Conservation (phyloP, 2,329 filamentous ascomycete species). For the Fusarium goolgardi region DNA sequence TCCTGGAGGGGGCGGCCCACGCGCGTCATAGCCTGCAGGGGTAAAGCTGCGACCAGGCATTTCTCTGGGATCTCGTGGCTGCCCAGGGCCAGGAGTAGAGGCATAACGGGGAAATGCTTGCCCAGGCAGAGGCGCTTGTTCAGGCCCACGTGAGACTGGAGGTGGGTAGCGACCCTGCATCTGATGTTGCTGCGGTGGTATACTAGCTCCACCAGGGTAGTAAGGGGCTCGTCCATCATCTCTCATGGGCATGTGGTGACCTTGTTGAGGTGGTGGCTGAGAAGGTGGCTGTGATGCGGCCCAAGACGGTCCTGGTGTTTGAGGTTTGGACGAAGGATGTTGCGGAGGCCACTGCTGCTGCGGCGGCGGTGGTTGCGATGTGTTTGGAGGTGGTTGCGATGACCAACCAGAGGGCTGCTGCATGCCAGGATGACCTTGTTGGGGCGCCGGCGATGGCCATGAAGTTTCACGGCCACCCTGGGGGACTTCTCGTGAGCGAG, state of each 20-base stretch:
- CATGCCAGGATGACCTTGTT: constrained; percentile 38
- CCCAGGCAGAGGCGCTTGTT: constrained; percentile 54
- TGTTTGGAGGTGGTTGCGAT: constrained; percentile 48
- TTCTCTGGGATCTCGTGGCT: constrained; percentile 57
- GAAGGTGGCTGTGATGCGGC: constrained; percentile 51
- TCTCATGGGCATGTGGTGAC: constrained; percentile 52
- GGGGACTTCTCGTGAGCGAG: constrained; percentile 58
- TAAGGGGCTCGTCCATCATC: constrained; percentile 55
- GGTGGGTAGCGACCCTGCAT: constrained; percentile 55
- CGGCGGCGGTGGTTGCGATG: constrained; percentile 49
- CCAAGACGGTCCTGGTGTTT: constrained; percentile 52
- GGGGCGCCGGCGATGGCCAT: constrained; percentile 49
- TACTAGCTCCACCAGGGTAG: constrained; percentile 47
- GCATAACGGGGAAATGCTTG: constrained; percentile 60
- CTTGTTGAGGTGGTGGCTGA: constrained; percentile 50
- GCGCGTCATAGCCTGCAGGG: constrained; percentile 57
- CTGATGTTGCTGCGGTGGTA: constrained; percentile 48
- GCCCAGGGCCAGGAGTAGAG: constrained; percentile 56
- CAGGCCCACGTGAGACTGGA: constrained; percentile 55
- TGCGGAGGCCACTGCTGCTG: constrained; percentile 52
- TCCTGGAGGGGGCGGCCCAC: constrained; percentile 54
- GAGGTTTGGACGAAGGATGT: constrained; percentile 51
- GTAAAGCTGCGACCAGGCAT: constrained; percentile 60
- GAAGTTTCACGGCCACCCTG: constrained; percentile 53
- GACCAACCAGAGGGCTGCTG: constrained; percentile 50